Evolutionary conservation across 805 yeast genomes (phyloP), one percentile per base, ranked within the genome.

Genomic region (Schwanniomyces yamadae): DNA sequence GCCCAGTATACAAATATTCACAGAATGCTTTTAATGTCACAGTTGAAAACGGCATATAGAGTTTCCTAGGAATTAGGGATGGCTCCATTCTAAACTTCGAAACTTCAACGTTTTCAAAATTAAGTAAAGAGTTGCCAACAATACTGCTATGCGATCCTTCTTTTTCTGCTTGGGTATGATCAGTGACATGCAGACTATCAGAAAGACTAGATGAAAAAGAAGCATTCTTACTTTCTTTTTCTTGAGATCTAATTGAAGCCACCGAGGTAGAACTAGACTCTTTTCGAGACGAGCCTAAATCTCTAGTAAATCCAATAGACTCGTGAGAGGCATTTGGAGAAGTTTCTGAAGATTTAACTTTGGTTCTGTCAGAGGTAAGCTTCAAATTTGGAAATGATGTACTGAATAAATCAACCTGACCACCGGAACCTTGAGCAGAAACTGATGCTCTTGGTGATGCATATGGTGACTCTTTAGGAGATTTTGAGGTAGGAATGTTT

Each of bases 1-100:
- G 89, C 1, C 93, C 95, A 4, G 90, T 84, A 49, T 81, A 83
- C 37, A 85, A 65, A 54, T 78, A 85, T 51, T 84, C 93, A 18
- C 81, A 66, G 44, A 84, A 74, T 2, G 88, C 88, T 37, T 70
- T 70, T 11, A 83, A 76, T 0, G 87, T 75, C 1, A 63, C 54
- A 1, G 82, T 77, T 2, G 79, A 55, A 59, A 80, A 82, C 3
- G 95, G 93, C 44, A 85, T 54, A 45, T 80, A 84, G 18, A 85
- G 53, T 12, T 78, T 70, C 41, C 95, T 67, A 11, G 95, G 93
- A 23, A 82, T 69, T 37, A 77, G 64, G 23, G 82, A 57, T 5
- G 86, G 80, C 46, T 82, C 88, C 59, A 82, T 60, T 26, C 44
- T 46, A 42, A 58, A 66, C 19, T 52, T 49, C 0, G 55, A 57